Conservation (phyloP, 305 asterid species). For the Caryopteris hybrid region DNA sequence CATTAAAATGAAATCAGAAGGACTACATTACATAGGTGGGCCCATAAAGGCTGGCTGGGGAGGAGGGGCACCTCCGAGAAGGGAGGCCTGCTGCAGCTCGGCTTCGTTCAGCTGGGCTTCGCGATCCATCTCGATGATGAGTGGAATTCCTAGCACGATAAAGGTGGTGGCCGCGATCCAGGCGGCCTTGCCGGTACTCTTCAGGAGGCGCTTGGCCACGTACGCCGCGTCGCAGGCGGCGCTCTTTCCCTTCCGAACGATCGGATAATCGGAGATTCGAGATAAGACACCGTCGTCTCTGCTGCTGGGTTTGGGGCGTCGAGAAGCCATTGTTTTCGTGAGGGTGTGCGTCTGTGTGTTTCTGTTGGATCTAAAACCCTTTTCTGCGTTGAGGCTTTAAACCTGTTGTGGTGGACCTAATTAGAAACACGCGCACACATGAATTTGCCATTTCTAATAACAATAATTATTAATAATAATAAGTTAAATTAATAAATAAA, state of each 20-base stretch:
- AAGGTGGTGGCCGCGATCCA: slow-evolving; percentile 69
- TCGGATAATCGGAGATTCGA: slow-evolving; percentile 41
- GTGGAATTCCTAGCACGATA: slow-evolving; percentile 62
- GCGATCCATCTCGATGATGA: slow-evolving; percentile 68
- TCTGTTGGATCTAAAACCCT: slow-evolving; percentile 22
- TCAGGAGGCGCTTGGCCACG: slow-evolving; percentile 58
- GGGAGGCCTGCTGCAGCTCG: slow-evolving; percentile 67
- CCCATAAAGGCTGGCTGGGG: slow-evolving; percentile 14
- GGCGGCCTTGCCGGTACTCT: slow-evolving; percentile 88
- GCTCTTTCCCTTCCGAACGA: slow-evolving; percentile 41
- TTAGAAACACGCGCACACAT: too few species aligned
- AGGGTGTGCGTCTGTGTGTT: not conserved
- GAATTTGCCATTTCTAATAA: too few species aligned
- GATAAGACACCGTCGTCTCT: slow-evolving; percentile 33
- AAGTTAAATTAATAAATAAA: too few species aligned
- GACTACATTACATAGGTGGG: slow-evolving; percentile 18
- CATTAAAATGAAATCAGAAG: not conserved
- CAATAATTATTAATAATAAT: too few species aligned
- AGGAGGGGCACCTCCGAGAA: slow-evolving; percentile 57
- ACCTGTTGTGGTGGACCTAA: not conserved
- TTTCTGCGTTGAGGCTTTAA: not conserved
- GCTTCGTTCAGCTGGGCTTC: slow-evolving; percentile 61
- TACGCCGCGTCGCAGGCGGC: slow-evolving; percentile 45
- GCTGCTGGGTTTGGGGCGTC: slow-evolving; percentile 25
- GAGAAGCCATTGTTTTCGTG: slow-evolving; percentile 25